Conservation (phyloP, 2,329 filamentous ascomycete genomes). For the Purpureocillium lavendulum region DNA sequence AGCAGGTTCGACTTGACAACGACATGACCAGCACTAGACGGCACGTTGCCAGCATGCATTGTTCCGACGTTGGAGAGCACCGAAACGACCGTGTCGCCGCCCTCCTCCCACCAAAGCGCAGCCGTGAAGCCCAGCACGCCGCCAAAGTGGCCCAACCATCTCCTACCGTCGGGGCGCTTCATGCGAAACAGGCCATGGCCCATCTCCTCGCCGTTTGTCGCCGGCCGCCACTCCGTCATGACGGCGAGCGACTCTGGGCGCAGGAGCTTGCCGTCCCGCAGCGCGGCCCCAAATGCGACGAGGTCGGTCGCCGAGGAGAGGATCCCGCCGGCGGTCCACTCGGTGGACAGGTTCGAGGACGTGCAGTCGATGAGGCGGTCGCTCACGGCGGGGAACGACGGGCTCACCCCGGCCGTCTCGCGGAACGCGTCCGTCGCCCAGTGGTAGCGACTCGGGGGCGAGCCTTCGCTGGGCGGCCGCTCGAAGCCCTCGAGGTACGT, state of each 20-base stretch:
- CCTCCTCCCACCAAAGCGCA: constrained; percentile 7
- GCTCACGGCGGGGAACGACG: constrained; percentile 4
- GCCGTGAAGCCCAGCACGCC: constrained; percentile 7
- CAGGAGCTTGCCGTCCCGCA: constrained; percentile 8
- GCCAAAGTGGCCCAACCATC: constrained; percentile 7
- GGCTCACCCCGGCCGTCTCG: constrained; percentile 4
- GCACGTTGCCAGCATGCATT: constrained; percentile 5
- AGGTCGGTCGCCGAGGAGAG: constrained; percentile 7
- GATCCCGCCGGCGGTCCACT: constrained; percentile 9
- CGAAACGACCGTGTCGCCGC: constrained; percentile 4
- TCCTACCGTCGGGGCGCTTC: not conserved
- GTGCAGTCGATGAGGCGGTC: constrained; percentile 7
- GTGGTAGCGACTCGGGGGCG: constrained; percentile 4
- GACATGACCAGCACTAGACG: constrained; percentile 5
- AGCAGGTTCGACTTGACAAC: constrained; percentile 3
- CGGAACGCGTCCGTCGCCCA: constrained; percentile 7
- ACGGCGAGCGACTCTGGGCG: constrained; percentile 2
- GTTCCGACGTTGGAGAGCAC: constrained; percentile 7
- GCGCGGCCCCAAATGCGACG: constrained; percentile 5
- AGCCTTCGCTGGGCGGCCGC: not conserved
- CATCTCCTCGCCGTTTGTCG: constrained; percentile 3
- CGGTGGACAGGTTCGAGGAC: constrained; percentile 7
- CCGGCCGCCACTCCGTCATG: constrained; percentile 7
- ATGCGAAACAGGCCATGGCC: constrained; percentile 8
- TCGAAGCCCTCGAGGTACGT: constrained; percentile 8